Conservation (phyloP, 306 rosid genomes). For the Corylus heterophylla region DNA sequence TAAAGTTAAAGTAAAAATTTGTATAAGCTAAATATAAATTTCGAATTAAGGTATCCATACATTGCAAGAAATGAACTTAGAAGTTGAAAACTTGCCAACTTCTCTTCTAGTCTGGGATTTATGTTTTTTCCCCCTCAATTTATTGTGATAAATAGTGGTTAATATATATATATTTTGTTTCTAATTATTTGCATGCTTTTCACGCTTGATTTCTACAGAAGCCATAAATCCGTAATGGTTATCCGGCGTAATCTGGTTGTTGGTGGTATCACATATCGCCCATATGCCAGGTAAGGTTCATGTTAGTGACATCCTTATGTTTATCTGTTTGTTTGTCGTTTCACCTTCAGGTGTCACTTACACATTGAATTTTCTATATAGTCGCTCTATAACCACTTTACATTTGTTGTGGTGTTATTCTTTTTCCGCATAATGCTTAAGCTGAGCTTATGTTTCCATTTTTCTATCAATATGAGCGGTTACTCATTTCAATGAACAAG, state of each 20-base stretch:
- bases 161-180: slow-evolving; percentile 7
- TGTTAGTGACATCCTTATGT: slow-evolving; percentile 7
- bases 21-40: not conserved
- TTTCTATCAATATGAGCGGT: not conserved
- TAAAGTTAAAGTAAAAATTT: not conserved
- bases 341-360: not conserved
- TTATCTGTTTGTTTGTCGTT: not conserved
- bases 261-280: slow-evolving; percentile 99
- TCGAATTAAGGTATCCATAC: not conserved
- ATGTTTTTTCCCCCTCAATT: not conserved
- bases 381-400: not conserved
- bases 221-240: slow-evolving; percentile 94
- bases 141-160: slow-evolving; percentile 16
- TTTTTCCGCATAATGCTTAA: not conserved
- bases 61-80: not conserved
- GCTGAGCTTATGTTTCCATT: not conserved
- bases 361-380: not conserved
- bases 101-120: not conserved
- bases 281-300: slow-evolving; percentile 65
- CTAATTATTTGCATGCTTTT: slow-evolving; percentile 16
- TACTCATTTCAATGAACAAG: not conserved
- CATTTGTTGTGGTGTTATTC: not conserved
- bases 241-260: slow-evolving; percentile 81
- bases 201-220: slow-evolving; percentile 51
- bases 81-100: not conserved